Evolutionary conservation across 345 rosid species (phyloP), one percentile per base, ranked within the genome.

Genomic region (Moringa oleifera): DNA sequence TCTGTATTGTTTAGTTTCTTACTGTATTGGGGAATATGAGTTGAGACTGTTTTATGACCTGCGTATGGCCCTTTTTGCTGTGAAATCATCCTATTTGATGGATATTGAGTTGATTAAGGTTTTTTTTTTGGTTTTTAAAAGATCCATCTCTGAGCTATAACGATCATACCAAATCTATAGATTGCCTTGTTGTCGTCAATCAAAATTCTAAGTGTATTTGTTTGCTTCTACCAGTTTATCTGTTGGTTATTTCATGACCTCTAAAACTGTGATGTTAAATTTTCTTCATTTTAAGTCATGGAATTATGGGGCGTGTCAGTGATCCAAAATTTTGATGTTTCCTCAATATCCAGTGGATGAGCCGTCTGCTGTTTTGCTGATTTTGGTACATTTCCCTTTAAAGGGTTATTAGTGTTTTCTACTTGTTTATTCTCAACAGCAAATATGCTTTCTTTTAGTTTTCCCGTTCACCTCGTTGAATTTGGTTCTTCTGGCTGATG

Each of bases 21-120:
- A 54, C 63, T 62, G 41, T 70, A 55, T 41, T 55, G 28, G 62
- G 62, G 59, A 37, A 53, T 33, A 16, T 67, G 5, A 50, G 11
- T 20, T 59, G 50, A 25, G 28, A 64, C 51, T 37, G 65, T 67
- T 74, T 76, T 57, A 18, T 75, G 71, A 79, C 77, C 74, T 78
- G 76, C 71, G 73, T 65, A 51, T 74, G 57, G 51, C 53, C 41
- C 6, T 15, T 57, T 72, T 55, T 58, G 37, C 57, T 59, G 63
- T 69, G 54, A 49, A 70, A 65, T 59, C 63, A 20, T 47, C 69
- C 19, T 56, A 28, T 60, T 67, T 75, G 51, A 51, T 55, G 31
- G 20, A 36, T 61, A 57, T 65, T 33, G 23, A 61, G 57, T 73
- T 61, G 52, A 59, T 63, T 63, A 18, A 19, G 55, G 18, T 67